Evolutionary conservation across 2,329 filamentous ascomycete genomes (phyloP).

Genomic region (Talaromyces sp.): DNA sequence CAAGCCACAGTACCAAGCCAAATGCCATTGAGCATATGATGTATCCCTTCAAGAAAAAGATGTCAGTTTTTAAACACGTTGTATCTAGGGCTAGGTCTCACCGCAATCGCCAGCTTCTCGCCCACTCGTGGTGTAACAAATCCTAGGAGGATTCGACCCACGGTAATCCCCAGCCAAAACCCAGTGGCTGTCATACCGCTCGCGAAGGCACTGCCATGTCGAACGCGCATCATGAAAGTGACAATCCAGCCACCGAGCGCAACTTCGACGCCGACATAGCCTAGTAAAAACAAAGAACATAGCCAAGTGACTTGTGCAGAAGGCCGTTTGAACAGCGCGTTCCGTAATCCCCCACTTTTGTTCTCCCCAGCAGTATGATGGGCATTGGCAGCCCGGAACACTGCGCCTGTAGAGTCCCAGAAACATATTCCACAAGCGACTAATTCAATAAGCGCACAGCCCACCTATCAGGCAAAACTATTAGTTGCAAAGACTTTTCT

Average conservation of each 20-base stretch:
- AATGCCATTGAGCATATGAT: conserved; percentile 64
- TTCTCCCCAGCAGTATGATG: conserved; percentile 8
- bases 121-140: conserved; percentile 71
- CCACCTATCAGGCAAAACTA: conserved; percentile 15
- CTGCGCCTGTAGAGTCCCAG: conserved; percentile 25
- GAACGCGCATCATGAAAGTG: conserved; percentile 81
- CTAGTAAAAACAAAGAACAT: conserved; percentile 68
- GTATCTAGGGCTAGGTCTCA: conserved; percentile 7
- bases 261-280: conserved; percentile 75
- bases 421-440: conserved; percentile 22
- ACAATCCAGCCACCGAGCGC: conserved; percentile 80
- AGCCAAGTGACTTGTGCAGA: conserved; percentile 30
- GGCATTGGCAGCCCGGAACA: conserved; percentile 17
- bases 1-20: conserved; percentile 78
- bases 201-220: conserved; percentile 68
- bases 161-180: conserved; percentile 81
- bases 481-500: not conserved
- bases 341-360: conserved; percentile 20
- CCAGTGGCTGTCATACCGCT: conserved; percentile 76
- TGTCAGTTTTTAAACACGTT: not conserved
- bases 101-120: conserved; percentile 67
- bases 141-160: conserved; percentile 73
- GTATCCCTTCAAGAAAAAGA: conserved; percentile 55
- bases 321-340: conserved; percentile 22
- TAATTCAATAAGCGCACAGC: conserved; percentile 31